Conservation (phyloP, 495 filamentous ascomycete genomes). For the Xanthoparmelia taractica region DNA sequence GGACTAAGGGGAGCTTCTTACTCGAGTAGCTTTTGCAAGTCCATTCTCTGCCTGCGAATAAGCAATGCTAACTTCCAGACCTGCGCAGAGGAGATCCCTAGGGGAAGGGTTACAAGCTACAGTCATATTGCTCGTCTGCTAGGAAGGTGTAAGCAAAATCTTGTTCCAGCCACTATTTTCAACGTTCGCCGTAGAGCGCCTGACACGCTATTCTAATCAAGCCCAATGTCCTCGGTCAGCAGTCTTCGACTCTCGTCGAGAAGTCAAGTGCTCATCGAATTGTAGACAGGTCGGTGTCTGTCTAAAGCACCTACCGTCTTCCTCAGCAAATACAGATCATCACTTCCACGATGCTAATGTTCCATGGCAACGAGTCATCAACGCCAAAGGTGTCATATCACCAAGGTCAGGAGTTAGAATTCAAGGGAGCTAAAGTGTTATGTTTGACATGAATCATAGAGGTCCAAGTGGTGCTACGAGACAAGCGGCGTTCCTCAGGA, state of each 20-base stretch:
- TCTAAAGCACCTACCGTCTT: slow-evolving; percentile 70
- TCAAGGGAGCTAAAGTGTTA: slow-evolving; percentile 9
- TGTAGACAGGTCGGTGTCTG: slow-evolving; percentile 75
- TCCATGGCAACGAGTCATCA: slow-evolving; percentile 92
- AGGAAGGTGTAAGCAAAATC: slow-evolving; percentile 59
- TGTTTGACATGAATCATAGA: slow-evolving; percentile 34
- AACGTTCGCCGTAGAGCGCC: neutral
- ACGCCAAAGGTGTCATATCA: slow-evolving; percentile 75
- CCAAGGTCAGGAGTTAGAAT: slow-evolving; percentile 51
- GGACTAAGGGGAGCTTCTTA: neutral
- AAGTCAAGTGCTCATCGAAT: slow-evolving; percentile 4
- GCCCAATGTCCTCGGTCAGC: slow-evolving; percentile 37
- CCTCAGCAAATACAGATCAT: slow-evolving; percentile 30
- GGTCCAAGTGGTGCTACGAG: slow-evolving; percentile 59
- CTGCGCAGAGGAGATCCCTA: slow-evolving; percentile 54
- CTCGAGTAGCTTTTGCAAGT: neutral
- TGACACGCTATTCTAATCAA: slow-evolving; percentile 17
- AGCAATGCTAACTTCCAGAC: slow-evolving; percentile 6
- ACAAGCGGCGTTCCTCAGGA: slow-evolving; percentile 58
- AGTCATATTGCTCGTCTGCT: slow-evolving; percentile 78
- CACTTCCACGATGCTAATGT: slow-evolving; percentile 68
- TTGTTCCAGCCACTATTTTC: neutral
- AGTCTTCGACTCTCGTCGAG: neutral
- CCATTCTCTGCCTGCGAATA: neutral
- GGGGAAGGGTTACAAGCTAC: slow-evolving; percentile 77